These are phyloP conservation scores for Cystobasidium ongulense DNA, from an alignment of 768 basidiomycete species.

Conservation along the genomic window DNA sequence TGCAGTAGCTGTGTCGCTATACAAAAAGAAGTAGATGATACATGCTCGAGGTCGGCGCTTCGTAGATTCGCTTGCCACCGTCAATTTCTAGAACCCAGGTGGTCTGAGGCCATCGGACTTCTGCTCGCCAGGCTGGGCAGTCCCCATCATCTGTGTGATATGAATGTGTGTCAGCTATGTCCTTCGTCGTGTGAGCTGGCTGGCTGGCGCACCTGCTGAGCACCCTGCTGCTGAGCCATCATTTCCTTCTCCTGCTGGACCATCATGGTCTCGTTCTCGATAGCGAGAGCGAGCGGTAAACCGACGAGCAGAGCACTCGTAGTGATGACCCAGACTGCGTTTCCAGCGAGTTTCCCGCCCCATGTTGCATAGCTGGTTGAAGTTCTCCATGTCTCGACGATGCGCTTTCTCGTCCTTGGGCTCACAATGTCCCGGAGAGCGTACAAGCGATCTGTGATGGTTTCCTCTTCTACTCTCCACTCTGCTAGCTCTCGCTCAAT, in stretches of 20 bases:
- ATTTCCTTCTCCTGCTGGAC: constrained; percentile 90
- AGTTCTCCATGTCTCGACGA: constrained; percentile 57
- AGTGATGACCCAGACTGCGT: constrained; percentile 86
- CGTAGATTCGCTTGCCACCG: neutral
- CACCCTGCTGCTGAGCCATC: constrained; percentile 85
- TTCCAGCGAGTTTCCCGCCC: constrained; percentile 66
- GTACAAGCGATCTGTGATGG: constrained; percentile 72
- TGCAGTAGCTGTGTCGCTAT: no score
- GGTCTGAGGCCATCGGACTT: constrained; percentile 2
- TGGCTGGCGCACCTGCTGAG: constrained; percentile 57
- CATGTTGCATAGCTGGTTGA: constrained; percentile 61
- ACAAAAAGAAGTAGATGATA: neutral
- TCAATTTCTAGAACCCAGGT: constrained; percentile 15
- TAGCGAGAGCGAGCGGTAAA: constrained; percentile 77
- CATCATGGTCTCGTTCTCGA: constrained; percentile 94
- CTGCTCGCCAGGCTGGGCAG: constrained; percentile 8
- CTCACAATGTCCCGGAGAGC: constrained; percentile 95
- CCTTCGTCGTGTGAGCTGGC: neutral
- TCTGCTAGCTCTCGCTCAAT: constrained; percentile 45
- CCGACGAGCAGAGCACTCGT: constrained; percentile 90
- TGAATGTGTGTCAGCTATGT: neutral
- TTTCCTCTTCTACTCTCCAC: constrained; percentile 56
- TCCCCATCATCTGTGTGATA: constrained; percentile 8
- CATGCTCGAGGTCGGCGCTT: neutral
- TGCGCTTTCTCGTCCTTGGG: constrained; percentile 71